Evolutionary conservation across 352 stramenopile species (phyloP), one percentile per base, ranked within the genome.

Genomic region (Globisporangium acanthophoron): DNA sequence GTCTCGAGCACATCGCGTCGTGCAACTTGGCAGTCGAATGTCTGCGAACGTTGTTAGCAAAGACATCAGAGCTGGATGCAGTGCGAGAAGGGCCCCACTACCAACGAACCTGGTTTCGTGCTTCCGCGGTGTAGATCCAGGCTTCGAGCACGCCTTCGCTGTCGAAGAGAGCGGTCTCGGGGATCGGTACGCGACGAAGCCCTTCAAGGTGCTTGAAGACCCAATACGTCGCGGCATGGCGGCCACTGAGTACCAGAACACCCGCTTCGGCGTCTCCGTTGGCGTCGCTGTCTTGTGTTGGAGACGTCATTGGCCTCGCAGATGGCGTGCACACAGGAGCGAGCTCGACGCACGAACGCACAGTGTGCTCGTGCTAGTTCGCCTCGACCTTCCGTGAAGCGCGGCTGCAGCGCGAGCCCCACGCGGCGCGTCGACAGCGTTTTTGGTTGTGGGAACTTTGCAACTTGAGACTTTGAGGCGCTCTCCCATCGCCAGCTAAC

Each of bases 91-190:
- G 24, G 24, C 12, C 21, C 16, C 43, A 24, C 18, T 7, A 31
- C 20, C 27, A 43, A 24, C n/a, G 16, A 12, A 53, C 48, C 21
- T 69, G 61, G 15, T 59, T 5, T 53, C 48, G 16, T 5, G 29
- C 59, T 31, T 49, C 56, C n/a, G 39, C 29, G 44, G 59, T 39
- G 51, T 49, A 69, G 5, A 76, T 41, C 71, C 73, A 80, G 5
- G 58, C 59, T n/a, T 67, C 67, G 6, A 80, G 59, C 1, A 78
- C 59, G n/a, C 71, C 73, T 59, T 78, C 73, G 8, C 59, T 44
- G 21, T 78, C 66, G 44, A 80, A 71, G n/a, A 83, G 49, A 16
- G 63, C 73, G 6, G 71, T 74, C 33, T 78, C 70, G 0, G 70
- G 66, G 31, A 82, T 61, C 6, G 7, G 12, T 1, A 80, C 69